phyloP scores from a whole-genome alignment of 306 rosid genomes.

The Malus fusca region DNA sequence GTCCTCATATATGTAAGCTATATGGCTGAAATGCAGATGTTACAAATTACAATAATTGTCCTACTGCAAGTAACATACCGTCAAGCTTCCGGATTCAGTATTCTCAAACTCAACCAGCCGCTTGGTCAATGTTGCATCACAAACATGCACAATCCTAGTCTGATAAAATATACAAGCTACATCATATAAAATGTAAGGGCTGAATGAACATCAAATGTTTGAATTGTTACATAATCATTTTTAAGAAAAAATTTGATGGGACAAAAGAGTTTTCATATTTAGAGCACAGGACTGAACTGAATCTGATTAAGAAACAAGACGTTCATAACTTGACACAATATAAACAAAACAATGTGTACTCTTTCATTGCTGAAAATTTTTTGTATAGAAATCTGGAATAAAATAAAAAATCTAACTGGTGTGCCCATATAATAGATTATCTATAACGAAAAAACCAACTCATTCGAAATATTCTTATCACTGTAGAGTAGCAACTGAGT shows the following conservation, averaged over 20 bases:
- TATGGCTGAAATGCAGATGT: neutral
- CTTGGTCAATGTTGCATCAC: constrained; percentile 85
- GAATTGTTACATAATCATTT: neutral
- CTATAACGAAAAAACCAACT: neutral
- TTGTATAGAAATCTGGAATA: too few relatives aligned
- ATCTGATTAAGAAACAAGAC: neutral
- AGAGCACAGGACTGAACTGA: neutral
- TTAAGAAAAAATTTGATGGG: neutral
- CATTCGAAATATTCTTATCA: neutral
- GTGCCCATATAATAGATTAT: neutral
- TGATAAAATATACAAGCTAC: constrained; percentile 19
- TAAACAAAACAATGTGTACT: neutral
- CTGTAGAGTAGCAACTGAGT: constrained; percentile 8
- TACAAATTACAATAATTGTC: neutral
- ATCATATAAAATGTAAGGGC: neutral
- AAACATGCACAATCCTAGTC: constrained; percentile 75
- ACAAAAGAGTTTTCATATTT: neutral
- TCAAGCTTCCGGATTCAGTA: constrained; percentile 81
- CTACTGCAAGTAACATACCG: constrained; percentile 39
- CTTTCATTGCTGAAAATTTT: neutral
- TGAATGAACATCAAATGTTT: neutral
- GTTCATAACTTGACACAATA: neutral
- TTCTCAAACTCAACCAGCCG: constrained; percentile 83
- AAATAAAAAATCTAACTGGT: neutral
- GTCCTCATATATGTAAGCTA: constrained; percentile 18